Evolutionary conservation across 208 protist genomes (phyloP), one percentile per base, ranked within the genome.

Genomic region (Trypanosoma scelopori): DNA sequence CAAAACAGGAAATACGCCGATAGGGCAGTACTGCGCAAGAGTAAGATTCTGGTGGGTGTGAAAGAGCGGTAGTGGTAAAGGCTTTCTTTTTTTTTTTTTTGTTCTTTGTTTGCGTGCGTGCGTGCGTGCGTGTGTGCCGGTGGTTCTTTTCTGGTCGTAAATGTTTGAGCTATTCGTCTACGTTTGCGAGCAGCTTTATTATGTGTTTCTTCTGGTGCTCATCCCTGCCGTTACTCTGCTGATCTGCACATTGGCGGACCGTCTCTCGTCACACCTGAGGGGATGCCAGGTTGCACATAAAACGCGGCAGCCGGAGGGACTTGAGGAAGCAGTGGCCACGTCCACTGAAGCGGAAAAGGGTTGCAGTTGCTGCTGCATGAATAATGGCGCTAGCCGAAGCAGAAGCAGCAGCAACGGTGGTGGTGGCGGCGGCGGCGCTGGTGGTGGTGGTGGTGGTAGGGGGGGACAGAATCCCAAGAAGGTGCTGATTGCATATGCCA

Each of bases 401-500:
- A 1, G 61, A 47, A 43, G 51, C n/a, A n/a, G n/a, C n/a, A n/a
- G n/a, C n/a, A n/a, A n/a, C n/a, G n/a, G n/a, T n/a, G n/a, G n/a
- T n/a, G n/a, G n/a, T n/a, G n/a, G n/a, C n/a, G n/a, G n/a, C n/a
- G n/a, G n/a, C n/a, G n/a, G n/a, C n/a, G n/a, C n/a, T n/a, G n/a
- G n/a, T n/a, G n/a, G n/a, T n/a, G n/a, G n/a, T n/a, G n/a, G n/a
- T 65, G 28, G 51, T 49, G 32, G 47, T 67, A 46, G 50, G 58
- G 30, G 69, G 55, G 16, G 64, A 51, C 20, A 41, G 55, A 25
- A 58, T 58, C 6, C 61, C 51, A 70, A 74, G 32, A 79, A 78
- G 15, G 85, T 92, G 28, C 53, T 88, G 3, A 81, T 92, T 30
- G 82, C 82, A 16, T 92, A 92, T 69, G 85, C 85, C 22, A 85